Evolutionary conservation across 2,329 filamentous ascomycete genomes (phyloP), one percentile per base, ranked within the genome.

Genomic region (Exophiala lecanii-corni): DNA sequence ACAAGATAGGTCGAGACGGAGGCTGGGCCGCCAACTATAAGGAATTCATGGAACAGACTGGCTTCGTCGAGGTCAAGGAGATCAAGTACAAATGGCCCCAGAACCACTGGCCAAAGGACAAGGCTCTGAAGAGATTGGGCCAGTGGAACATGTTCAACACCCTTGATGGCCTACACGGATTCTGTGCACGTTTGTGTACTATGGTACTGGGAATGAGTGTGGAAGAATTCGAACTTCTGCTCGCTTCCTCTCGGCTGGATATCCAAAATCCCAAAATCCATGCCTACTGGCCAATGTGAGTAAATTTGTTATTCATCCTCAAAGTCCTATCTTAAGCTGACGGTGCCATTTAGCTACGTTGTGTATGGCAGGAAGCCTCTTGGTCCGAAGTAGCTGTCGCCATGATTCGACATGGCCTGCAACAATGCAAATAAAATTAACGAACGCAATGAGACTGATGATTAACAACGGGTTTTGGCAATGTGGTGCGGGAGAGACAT

Each of bases 31-130:
- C 10, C 9, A 4, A 55, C 51, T 23, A 56, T 60, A 2, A 59
- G 60, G 37, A 36, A 10, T 26, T 19, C 13, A 26, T 62, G 16
- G 33, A 47, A 16, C 42, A 53, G 2, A 49, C 55, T 4, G 50
- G 50, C 1, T 62, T 62, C 32, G 43, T 54, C 9, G 36, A 58
- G 12, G 44, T 60, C 10, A 19, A 45, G 9, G 30, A 51, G 13
- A 35, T 41, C 18, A 49, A 50, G 13, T 47, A 49, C 21, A 45
- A 55, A 21, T 49, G 52, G 16, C 59, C 60, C 0, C 45, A 55
- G 12, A 56, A 55, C 6, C 47, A 49, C 3, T 63, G 60, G 60
- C 56, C 57, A 5, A 59, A 57, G 33, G 55, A 61, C 21, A 45
- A 45, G 2, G 45, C 51, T n/a, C 38, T 59, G 17, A 60, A 61